A percentile compares a stretch with the other conserved stretches of the same genome.
Evolutionary conservation across 176 grass and related monocot genomes (phyloP).

Genomic region (Zea luxurians): DNA sequence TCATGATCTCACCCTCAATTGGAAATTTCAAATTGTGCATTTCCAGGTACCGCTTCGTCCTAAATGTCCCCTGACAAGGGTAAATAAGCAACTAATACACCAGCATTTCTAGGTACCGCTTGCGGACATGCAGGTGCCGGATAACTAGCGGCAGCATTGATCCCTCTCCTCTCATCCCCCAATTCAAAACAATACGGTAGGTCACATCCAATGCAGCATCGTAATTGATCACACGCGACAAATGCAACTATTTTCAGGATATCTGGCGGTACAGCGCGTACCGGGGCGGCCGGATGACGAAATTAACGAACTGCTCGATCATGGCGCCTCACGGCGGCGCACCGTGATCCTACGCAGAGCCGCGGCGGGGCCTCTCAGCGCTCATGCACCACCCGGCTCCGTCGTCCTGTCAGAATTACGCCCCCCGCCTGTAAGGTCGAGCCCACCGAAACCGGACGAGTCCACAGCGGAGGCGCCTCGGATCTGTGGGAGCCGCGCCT

Average conservation of each 20-base stretch:
- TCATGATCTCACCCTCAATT: background rate
- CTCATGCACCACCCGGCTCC: conserved; percentile 24
- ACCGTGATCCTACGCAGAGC: conserved; percentile 18
- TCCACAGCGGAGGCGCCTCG: conserved; percentile 19
- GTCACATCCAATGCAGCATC: conserved; percentile 9
- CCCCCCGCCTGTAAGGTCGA: conserved; percentile 1
- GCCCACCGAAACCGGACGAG: background rate
- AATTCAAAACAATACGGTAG: conserved; percentile 14
- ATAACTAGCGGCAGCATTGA: background rate
- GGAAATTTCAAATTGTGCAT: background rate
- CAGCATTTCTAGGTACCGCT: conserved; percentile 5
- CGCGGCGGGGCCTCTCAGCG: background rate
- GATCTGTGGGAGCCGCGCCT: conserved; percentile 29
- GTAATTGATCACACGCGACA: background rate
- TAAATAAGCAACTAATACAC: background rate
- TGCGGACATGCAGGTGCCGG: background rate
- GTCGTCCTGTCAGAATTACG: conserved; percentile 18
- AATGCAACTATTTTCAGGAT: background rate
- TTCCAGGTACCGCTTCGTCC: background rate
- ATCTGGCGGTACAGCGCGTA: conserved; percentile 15
- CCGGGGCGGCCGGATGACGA: conserved; percentile 94
- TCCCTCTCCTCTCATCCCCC: background rate
- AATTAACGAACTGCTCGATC: conserved; percentile 98
- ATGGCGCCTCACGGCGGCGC: conserved; percentile 40
- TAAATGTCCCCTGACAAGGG: background rate